These are phyloP conservation scores for Boletellus ananiceps DNA, from an alignment of 768 basidiomycete species.

Conservation along the genomic window DNA sequence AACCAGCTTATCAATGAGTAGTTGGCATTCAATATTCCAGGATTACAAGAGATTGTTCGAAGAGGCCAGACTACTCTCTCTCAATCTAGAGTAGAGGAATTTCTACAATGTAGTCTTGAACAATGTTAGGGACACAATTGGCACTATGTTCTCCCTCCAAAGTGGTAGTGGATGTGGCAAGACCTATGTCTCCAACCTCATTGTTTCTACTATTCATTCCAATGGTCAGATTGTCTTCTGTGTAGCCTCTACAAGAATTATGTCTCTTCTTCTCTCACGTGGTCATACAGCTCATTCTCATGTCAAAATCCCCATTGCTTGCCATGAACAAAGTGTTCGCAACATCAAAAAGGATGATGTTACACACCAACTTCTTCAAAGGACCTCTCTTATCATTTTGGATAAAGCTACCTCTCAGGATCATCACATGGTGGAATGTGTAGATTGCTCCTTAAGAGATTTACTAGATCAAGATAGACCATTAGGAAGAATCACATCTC, in stretches of 20 bases:
- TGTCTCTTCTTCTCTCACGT: background rate
- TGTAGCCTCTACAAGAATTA: slow-evolving; percentile 44
- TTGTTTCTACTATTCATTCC: slow-evolving; percentile 27
- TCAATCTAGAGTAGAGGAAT: background rate
- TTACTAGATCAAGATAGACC: background rate
- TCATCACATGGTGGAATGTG: background rate
- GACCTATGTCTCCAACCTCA: slow-evolving; percentile 39
- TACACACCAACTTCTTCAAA: background rate
- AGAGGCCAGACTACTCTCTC: background rate
- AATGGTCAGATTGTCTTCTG: slow-evolving; percentile 37
- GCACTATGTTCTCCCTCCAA: slow-evolving; percentile 34
- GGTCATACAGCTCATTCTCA: background rate
- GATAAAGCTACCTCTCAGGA: background rate
- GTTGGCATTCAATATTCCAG: too few species aligned
- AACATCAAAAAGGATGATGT: slow-evolving; percentile 2
- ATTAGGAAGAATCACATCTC: background rate
- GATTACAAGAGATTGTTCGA: background rate
- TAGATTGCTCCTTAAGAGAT: background rate
- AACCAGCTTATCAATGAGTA: background rate
- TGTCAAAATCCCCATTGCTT: slow-evolving; percentile 17
- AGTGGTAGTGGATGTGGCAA: slow-evolving; percentile 44
- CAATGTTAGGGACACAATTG: background rate
- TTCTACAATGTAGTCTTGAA: background rate
- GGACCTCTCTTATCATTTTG: background rate
- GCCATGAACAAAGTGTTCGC: background rate